Evolutionary conservation across 2,329 filamentous ascomycete species (phyloP).

Genomic region (Ophiosphaerella korrae): DNA sequence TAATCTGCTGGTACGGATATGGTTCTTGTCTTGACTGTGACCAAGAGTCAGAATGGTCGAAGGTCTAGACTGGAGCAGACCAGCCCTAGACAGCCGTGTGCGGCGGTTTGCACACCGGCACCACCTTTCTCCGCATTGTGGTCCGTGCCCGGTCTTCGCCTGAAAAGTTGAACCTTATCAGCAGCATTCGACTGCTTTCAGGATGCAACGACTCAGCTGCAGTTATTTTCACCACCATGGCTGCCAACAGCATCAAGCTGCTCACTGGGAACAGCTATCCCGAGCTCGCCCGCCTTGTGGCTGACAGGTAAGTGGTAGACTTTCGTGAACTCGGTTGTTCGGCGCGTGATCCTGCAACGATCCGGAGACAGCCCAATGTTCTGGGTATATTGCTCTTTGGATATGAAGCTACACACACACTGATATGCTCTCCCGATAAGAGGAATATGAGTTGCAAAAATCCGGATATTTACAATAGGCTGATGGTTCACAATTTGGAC

Average conservation of each 20-base stretch:
- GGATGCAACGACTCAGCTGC: conserved; percentile 24
- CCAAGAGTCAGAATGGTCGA: background rate
- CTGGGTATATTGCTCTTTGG: background rate
- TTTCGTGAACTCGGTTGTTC: conserved; percentile 7
- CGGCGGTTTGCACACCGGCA: conserved; percentile 10
- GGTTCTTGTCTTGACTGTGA: background rate
- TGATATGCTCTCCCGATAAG: background rate
- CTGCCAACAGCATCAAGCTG: conserved; percentile 75
- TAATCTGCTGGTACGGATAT: background rate
- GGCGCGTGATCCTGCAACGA: conserved; percentile 12
- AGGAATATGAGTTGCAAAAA: background rate
- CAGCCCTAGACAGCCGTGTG: background rate
- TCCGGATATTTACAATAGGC: background rate
- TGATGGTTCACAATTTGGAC: background rate
- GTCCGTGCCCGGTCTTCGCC: conserved; percentile 22
- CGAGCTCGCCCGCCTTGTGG: conserved; percentile 71
- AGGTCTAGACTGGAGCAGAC: background rate
- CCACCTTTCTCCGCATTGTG: conserved; percentile 24
- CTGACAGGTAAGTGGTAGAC: conserved; percentile 61
- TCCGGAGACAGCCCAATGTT: background rate
- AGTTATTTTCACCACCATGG: conserved; percentile 55
- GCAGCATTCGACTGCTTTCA: conserved; percentile 16
- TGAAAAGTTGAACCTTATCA: conserved; percentile 27
- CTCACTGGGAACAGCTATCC: conserved; percentile 78
- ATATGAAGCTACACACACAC: background rate